Conservation (phyloP, 768 basidiomycete genomes). For the Tubosaeta sp. region DNA sequence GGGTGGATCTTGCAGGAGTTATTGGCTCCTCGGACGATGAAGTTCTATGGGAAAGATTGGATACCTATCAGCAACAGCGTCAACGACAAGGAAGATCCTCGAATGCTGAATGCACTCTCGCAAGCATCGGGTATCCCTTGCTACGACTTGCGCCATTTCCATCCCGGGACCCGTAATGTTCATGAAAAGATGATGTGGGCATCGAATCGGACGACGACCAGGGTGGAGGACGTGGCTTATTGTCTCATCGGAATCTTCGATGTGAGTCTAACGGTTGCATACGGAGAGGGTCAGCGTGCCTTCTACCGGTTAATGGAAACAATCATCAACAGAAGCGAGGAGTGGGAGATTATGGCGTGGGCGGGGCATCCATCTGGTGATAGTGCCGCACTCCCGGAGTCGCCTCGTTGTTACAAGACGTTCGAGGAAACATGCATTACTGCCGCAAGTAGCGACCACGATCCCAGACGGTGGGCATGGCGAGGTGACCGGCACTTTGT, state of each 20-base stretch:
- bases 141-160: conserved; percentile 22
- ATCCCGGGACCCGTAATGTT: conserved; percentile 22
- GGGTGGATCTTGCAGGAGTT: conserved; percentile 31
- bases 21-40: conserved; percentile 27
- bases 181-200: conserved; percentile 33
- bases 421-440: conserved; percentile 5
- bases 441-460: background rate
- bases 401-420: conserved; percentile 26
- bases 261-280: conserved; percentile 31
- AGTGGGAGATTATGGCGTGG: conserved; percentile 34
- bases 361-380: conserved; percentile 24
- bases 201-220: conserved; percentile 31
- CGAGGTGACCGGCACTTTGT: conserved; percentile 26
- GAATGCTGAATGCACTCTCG: conserved; percentile 22
- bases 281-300: conserved; percentile 32
- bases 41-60: conserved; percentile 30
- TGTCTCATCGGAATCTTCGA: conserved; percentile 33
- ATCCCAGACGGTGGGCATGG: conserved; percentile 11
- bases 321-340: conserved; percentile 24
- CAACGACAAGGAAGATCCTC: conserved; percentile 26
- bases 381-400: conserved; percentile 29
- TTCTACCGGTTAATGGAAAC: conserved; percentile 29
- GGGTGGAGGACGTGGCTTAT: conserved; percentile 32
- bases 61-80: conserved; percentile 18
- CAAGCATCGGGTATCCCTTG: conserved; percentile 25